Evolutionary conservation across 1,284 basidiomycete genomes (phyloP), one percentile per base, ranked within the genome.

Genomic region (Xanthoconium separans): DNA sequence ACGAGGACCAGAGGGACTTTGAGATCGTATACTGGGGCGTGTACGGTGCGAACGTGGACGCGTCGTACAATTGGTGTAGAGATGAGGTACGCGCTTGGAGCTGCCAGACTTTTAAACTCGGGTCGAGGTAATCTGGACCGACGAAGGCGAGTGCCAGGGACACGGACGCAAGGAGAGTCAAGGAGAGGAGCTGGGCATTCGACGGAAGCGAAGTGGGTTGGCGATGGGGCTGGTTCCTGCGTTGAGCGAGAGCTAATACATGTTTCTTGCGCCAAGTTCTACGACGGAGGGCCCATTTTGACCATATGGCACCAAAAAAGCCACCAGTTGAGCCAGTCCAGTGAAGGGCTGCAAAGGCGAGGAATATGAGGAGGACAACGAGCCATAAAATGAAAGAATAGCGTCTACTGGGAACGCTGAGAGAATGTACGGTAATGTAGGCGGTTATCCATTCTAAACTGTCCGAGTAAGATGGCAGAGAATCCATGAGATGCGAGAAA

Each of bases 1-100:
- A 88, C 0, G 83, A 76, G 0, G 90, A 88, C 92, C 92, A 95
- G 74, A 84, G 84, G 4, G 85, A 80, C 68, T 91, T 91, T 48
- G 71, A 60, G 64, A 94, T 85, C 49, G 83, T 82, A 70, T 85
- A 83, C 59, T 80, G 73, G 3, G 83, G 78, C 54, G 74, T 72
- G 46, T 69, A 76, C 41, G 66, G 66, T 36, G 56, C 55, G 61
- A 70, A 75, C 4, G 63, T 51, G 16, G 65, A 64, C 6, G 61
- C 51, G 42, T 71, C 63, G 47, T 72, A 71, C 29, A 53, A 30
- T 29, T 56, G 39, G 18, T 46, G 42, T 18, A 50, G 56, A n/a
- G 49, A 50, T 1, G 50, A 33, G 4, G 53, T 34, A 47, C 59
- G 58, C 51, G 56, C 37, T 6, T 43, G 47, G 59, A 70, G 53